Base-by-base conservation (phyloP, 1,139 yeast genomes). In the Scheffersomyces stambukii region DNA sequence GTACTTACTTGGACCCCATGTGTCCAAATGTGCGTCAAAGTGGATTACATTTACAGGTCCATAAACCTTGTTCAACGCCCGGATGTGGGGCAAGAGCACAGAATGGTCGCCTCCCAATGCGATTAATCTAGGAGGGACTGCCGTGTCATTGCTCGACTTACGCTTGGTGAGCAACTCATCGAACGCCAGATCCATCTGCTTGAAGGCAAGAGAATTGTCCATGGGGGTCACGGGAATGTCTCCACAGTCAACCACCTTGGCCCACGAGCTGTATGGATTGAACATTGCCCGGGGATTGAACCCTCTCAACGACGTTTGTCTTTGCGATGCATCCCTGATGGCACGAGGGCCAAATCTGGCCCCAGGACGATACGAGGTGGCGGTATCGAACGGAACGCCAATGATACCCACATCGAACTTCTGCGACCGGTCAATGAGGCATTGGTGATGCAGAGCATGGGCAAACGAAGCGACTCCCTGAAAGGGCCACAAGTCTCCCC, bases 301-400 rank as follows among this genome's bases (percentile, higher is more conserved):
- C 1, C 86, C 88, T 36, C 89, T 61, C 30, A 75, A 53, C 1
- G 77, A 53, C 5, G 73, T 73, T 49, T 81, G 91, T 46, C 93
- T 67, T 55, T 78, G 85, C 2, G 88, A 79, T 2, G 86, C 88
- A 4, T 71, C 62, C 35, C 93, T 61, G 29, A 82, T 77, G 3
- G 86, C 84, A 29, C 83, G 60, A 3, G 93, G 93, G 1, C 93
- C 93, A 52, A 82, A 82, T 34, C 93, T 60, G 5, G 93, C 88
- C 12, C 91, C 89, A 0, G 85, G 73, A 36, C 89, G 62, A 49
- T 77, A 81, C 2, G 85, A 73, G 0, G 76, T 76, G 0, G 86
- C 88, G 4, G 89, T 81, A 45, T 81, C 91, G 45, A 81, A 81
- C 1, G 91, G 91, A 5, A 79, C 82, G 7, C 91, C 91, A 36